Evolutionary conservation across 148 eudicot species (phyloP).

Genomic region (Polygonum maritimum): DNA sequence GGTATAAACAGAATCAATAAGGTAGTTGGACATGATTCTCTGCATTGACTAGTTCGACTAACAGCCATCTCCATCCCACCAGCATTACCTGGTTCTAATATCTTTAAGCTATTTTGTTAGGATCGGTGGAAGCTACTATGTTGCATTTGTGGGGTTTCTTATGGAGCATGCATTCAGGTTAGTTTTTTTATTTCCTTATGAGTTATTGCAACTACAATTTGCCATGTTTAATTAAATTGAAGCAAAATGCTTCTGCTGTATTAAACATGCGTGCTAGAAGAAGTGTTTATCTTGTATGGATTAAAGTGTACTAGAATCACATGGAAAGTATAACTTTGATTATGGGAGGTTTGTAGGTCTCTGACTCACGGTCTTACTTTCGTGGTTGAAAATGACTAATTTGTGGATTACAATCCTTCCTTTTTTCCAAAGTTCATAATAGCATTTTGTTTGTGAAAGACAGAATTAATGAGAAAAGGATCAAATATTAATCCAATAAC

Average conservation of each 20-base stretch:
- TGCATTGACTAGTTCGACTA: neutral
- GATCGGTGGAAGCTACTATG: conserved; percentile 97
- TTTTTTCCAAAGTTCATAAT: too few relatives aligned
- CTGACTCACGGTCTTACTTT: neutral
- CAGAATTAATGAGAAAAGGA: too few relatives aligned
- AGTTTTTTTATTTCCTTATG: neutral
- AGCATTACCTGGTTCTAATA: neutral
- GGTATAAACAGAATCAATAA: conserved; percentile 70
- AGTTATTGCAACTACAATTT: neutral
- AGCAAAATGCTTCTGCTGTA: neutral
- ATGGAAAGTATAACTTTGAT: neutral
- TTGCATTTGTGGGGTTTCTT: conserved; percentile 83
- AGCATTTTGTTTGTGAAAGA: too few relatives aligned
- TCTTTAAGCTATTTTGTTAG: conserved; percentile 24
- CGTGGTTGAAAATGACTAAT: neutral
- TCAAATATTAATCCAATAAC: too few relatives aligned
- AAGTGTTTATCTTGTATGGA: neutral
- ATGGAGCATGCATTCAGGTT: conserved; percentile 99
- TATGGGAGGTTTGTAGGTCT: neutral
- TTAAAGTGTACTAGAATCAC: neutral
- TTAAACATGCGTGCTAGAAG: neutral
- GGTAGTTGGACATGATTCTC: conserved; percentile 31
- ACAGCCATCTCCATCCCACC: neutral
- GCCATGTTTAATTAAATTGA: neutral
- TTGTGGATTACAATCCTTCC: neutral